These are phyloP conservation scores for Ceratobasidium sp. DNA, from an alignment of 1,284 basidiomycete genomes.

Conservation along the genomic window DNA sequence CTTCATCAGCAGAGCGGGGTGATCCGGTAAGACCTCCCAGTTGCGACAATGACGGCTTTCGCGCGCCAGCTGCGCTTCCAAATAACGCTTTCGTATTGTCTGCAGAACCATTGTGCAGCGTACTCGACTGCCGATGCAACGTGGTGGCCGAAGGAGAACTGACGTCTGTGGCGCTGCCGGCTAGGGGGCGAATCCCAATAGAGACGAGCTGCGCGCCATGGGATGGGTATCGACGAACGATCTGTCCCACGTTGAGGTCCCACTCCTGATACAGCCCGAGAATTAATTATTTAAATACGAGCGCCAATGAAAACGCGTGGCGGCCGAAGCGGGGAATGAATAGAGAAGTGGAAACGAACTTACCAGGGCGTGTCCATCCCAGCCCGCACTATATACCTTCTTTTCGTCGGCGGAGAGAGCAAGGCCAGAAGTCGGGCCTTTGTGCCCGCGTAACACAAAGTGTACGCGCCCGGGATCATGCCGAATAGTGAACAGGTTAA, in stretches of 20 bases:
- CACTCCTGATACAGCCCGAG: constrained; percentile 75
- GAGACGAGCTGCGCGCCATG: constrained; percentile 90
- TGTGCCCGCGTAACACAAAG: constrained; percentile 78
- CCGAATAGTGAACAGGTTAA: constrained; percentile 91
- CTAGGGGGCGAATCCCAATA: constrained; percentile 78
- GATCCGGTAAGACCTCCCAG: neutral
- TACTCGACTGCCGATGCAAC: neutral
- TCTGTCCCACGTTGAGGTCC: constrained; percentile 94
- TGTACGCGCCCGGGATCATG: constrained; percentile 88
- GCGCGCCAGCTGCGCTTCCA: neutral
- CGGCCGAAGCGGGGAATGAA: neutral
- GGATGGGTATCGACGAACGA: constrained; percentile 78
- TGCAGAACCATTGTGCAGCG: neutral
- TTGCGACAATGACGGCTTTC: neutral
- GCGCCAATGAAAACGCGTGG: neutral
- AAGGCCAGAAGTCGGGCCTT: constrained; percentile 86
- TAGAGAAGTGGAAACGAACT: constrained; percentile 53
- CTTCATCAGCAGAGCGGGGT: constrained; percentile 43
- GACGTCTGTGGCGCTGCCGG: constrained; percentile 49
- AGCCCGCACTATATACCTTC: constrained; percentile 89
- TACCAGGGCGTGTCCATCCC: constrained; percentile 92
- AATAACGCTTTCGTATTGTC: neutral
- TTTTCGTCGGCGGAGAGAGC: constrained; percentile 84
- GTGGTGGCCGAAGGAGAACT: constrained; percentile 26
- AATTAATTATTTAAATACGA: neutral